These are phyloP conservation scores for Thuidium tamariscinum DNA, from an alignment of 225 moss, liverwort and hornwort genomes.

Conservation along the genomic window DNA sequence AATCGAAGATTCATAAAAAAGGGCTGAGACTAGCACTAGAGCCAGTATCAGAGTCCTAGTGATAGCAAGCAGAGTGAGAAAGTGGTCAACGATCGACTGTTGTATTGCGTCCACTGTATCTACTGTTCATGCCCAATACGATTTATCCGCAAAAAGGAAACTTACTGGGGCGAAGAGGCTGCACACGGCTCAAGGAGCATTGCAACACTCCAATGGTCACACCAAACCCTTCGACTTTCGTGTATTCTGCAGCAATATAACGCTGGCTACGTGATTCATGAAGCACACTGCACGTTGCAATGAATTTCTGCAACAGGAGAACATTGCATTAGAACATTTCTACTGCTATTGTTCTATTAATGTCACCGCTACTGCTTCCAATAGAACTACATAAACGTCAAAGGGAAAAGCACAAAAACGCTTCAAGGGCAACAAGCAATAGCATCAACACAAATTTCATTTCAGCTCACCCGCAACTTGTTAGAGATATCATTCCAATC, in stretches of 20 bases:
- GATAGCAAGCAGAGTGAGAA: background rate
- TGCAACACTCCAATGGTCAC: slow-evolving; percentile 84
- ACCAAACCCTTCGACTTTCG: slow-evolving; percentile 70
- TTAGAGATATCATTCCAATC: slow-evolving; percentile 91
- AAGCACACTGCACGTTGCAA: slow-evolving; percentile 70
- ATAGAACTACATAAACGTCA: background rate
- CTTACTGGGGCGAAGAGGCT: slow-evolving; percentile 73
- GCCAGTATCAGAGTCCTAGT: background rate
- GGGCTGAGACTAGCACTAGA: background rate
- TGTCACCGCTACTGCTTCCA: background rate
- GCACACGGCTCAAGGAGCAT: slow-evolving; percentile 78
- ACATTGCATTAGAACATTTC: background rate
- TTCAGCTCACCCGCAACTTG: slow-evolving; percentile 59
- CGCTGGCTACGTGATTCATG: slow-evolving; percentile 97
- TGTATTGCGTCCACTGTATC: background rate
- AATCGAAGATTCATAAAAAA: background rate
- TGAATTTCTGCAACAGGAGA: slow-evolving; percentile 53
- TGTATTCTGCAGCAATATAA: slow-evolving; percentile 85
- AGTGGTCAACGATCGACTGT: background rate
- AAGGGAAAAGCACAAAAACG: background rate
- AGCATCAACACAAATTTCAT: background rate
- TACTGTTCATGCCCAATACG: background rate
- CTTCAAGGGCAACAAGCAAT: background rate
- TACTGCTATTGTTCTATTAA: background rate
- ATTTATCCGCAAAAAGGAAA: background rate